Conservation (phyloP, 2,329 filamentous ascomycete species). For the Balansia obtecta region DNA sequence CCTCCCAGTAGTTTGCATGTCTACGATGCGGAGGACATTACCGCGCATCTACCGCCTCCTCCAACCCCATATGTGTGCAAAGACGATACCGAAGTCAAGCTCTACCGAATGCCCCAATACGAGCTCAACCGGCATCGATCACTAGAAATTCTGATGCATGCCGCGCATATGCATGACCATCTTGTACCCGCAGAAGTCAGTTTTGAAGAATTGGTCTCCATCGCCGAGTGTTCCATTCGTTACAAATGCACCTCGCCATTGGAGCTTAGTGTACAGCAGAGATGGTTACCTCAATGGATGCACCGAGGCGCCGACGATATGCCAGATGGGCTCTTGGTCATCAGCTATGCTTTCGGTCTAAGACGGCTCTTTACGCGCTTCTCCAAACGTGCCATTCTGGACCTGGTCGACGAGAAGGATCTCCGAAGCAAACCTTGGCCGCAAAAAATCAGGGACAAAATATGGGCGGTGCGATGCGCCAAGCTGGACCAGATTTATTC, state of each 20-base stretch:
- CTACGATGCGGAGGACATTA: conserved; percentile 25
- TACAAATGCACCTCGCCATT: conserved; percentile 40
- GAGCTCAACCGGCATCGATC: conserved; percentile 30
- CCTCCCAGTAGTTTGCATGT: conserved; percentile 17
- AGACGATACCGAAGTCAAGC: conserved; percentile 30
- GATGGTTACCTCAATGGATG: conserved; percentile 40
- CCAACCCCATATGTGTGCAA: conserved; percentile 25
- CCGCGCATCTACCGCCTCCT: conserved; percentile 21
- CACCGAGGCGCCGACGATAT: conserved; percentile 34
- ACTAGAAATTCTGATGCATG: conserved; percentile 35
- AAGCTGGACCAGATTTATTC: conserved; percentile 38
- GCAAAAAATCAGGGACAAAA: conserved; percentile 31
- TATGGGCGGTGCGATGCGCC: conserved; percentile 34
- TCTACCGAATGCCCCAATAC: conserved; percentile 41
- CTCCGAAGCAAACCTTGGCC: conserved; percentile 34
- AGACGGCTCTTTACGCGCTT: conserved; percentile 35
- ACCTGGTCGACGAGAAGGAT: conserved; percentile 30
- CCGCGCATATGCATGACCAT: conserved; percentile 37
- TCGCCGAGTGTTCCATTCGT: conserved; percentile 36
- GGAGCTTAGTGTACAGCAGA: conserved; percentile 35
- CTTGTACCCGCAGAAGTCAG: conserved; percentile 32
- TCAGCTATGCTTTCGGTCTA: conserved; percentile 40
- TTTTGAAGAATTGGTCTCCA: conserved; percentile 37
- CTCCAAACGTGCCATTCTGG: conserved; percentile 36
- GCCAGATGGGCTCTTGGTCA: conserved; percentile 36